A percentile compares a stretch with the other conserved stretches of the same genome.
Conservation (phyloP, 2,329 filamentous ascomycete species). For the Westerdykella aurantiaca region DNA sequence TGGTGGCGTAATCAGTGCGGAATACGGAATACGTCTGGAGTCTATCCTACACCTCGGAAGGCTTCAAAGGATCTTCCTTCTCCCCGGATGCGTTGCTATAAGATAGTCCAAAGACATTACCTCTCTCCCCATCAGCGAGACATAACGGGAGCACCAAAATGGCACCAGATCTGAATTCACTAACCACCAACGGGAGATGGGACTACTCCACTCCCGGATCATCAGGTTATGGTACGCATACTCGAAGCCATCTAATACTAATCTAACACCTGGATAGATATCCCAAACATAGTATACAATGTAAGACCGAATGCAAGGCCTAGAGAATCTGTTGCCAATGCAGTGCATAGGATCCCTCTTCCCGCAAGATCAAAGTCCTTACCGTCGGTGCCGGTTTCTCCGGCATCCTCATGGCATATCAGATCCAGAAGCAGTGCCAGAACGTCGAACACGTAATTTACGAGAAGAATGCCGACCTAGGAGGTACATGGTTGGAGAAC, state of each 20-base stretch:
- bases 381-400: conserved; percentile 47
- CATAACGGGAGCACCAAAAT: conserved; percentile 14
- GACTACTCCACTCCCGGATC: conserved; percentile 43
- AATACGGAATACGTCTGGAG: no score
- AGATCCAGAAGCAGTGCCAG: conserved; percentile 41
- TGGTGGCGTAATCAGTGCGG: no score
- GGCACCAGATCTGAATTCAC: conserved; percentile 41
- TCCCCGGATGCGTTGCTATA: no score
- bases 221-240: conserved; percentile 31
- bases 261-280: conserved; percentile 3
- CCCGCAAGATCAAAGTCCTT: conserved; percentile 43
- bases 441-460: conserved; percentile 46
- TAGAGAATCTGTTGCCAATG: not conserved
- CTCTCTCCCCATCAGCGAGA: no score
- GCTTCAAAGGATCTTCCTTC: no score
- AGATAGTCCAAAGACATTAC: no score
- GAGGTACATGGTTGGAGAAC: conserved; percentile 45
- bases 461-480: conserved; percentile 44
- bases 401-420: conserved; percentile 45
- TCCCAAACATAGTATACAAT: conserved; percentile 38
- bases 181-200: conserved; percentile 32
- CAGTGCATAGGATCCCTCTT: conserved; percentile 26
- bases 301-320: conserved; percentile 5
- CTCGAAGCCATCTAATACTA: not conserved
- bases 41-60: no score